Conservation (phyloP, 2,329 filamentous ascomycete species). For the Emmonsiellopsis sp. region DNA sequence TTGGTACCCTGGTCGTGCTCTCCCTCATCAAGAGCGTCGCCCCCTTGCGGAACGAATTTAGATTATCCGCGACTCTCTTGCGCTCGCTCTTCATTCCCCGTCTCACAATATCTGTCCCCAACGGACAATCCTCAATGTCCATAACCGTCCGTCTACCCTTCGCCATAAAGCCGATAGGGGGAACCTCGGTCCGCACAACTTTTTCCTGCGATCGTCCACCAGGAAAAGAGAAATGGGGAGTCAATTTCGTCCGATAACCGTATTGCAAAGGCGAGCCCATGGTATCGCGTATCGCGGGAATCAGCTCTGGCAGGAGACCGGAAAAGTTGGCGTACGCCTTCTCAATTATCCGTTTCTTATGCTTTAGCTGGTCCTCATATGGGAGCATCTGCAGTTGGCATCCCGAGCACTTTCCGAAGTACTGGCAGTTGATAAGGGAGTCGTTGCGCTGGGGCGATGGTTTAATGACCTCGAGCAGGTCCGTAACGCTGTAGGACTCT, state of each 20-base stretch:
- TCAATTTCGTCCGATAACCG: constrained; percentile 91
- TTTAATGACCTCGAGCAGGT: constrained; percentile 68
- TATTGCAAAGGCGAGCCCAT: constrained; percentile 86
- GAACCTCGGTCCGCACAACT: constrained; percentile 49
- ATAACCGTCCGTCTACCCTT: constrained; percentile 73
- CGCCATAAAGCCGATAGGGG: constrained; percentile 79
- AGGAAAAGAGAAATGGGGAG: constrained; percentile 85
- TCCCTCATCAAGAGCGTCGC: constrained; percentile 86
- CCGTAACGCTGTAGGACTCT: constrained; percentile 64
- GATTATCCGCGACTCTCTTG: constrained; percentile 61
- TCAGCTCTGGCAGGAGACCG: constrained; percentile 60
- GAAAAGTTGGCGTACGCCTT: constrained; percentile 92
- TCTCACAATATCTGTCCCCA: constrained; percentile 78
- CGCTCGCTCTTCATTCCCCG: constrained; percentile 71
- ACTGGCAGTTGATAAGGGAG: constrained; percentile 65
- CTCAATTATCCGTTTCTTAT: constrained; percentile 79
- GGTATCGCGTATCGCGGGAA: constrained; percentile 72
- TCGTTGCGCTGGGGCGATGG: constrained; percentile 71
- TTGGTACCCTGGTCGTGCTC: constrained; percentile 56
- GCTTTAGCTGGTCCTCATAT: constrained; percentile 72
- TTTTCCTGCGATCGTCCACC: constrained; percentile 43
- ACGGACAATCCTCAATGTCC: constrained; percentile 96
- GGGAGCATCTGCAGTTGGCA: constrained; percentile 98
- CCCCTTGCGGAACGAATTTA: constrained; percentile 64
- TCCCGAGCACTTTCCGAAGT: constrained; percentile 79